These are phyloP conservation scores for Rubia occidens DNA, from an alignment of 305 asterid species.

Conservation along the genomic window DNA sequence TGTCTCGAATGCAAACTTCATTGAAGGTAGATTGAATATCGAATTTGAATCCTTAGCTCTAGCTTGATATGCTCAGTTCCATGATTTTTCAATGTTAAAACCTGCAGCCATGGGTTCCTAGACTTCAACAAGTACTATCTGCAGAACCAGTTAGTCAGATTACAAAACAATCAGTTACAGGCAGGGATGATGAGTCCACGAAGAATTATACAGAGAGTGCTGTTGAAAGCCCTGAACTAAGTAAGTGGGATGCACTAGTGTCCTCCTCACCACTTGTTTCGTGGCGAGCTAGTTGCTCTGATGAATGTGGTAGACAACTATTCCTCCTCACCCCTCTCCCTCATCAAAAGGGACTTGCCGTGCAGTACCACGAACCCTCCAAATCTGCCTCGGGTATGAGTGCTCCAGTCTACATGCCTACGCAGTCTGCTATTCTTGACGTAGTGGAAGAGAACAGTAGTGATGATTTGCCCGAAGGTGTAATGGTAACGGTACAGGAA, in stretches of 20 bases:
- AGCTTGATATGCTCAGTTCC: neutral
- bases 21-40: conserved; percentile 47
- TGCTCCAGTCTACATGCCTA: conserved; percentile 17
- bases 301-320: conserved; percentile 59
- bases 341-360: conserved; percentile 32
- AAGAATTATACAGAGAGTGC: conserved; percentile 20
- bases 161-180: conserved; percentile 24
- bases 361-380: conserved; percentile 28
- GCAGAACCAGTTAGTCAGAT: conserved; percentile 25
- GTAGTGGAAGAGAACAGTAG: conserved; percentile 13
- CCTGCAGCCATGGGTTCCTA: conserved; percentile 81
- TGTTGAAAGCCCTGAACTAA: conserved; percentile 51
- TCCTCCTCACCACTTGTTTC: conserved; percentile 94
- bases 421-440: conserved; percentile 14
- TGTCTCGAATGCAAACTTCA: conserved; percentile 61
- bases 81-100: conserved; percentile 16
- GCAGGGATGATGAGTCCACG: conserved; percentile 16
- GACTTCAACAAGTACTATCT: conserved; percentile 44
- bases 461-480: conserved; percentile 13
- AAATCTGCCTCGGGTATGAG: conserved; percentile 23
- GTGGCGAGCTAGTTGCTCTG: conserved; percentile 66
- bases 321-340: conserved; percentile 90
- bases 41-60: neutral
- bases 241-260: conserved; percentile 55
- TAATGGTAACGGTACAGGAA: conserved; percentile 8